Conservation (phyloP, 768 basidiomycete genomes). For the Rickenella mellea region DNA sequence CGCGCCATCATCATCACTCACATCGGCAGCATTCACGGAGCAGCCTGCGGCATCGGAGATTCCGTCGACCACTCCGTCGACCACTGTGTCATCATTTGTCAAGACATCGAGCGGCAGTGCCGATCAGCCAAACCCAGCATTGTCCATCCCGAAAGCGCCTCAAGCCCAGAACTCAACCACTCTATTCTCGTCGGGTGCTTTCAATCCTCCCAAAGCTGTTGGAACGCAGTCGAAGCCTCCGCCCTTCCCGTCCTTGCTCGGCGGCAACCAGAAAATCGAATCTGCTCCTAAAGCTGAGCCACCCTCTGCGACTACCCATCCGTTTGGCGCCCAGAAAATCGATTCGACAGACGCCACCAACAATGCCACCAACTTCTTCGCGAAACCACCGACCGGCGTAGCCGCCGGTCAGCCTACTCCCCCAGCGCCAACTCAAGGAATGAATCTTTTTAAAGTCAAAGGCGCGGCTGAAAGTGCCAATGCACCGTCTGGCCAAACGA, state of each 20-base stretch:
- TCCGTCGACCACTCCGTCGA: slow-evolving; percentile 20
- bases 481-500: slow-evolving; percentile 3
- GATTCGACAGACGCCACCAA: background rate
- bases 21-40: slow-evolving; percentile 2
- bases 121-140: no score
- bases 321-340: slow-evolving; percentile 6
- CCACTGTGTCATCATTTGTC: slow-evolving; percentile 12
- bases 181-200: no score
- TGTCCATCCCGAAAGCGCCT: no score
- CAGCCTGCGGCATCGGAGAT: slow-evolving; percentile 11
- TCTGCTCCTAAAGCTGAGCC: no score
- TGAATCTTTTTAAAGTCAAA: background rate
- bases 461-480: background rate
- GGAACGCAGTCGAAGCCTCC: no score
- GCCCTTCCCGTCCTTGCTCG: no score
- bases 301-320: no score
- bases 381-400: slow-evolving; percentile 15
- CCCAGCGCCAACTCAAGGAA: background rate
- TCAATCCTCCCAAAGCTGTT: no score
- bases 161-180: no score
- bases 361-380: slow-evolving; percentile 13
- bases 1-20: background rate
- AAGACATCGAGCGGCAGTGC: slow-evolving; percentile 4
- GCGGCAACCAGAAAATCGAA: no score
- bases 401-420: slow-evolving; percentile 2